Evolutionary conservation across 2,329 filamentous ascomycete genomes (phyloP), one percentile per base, ranked within the genome.

Genomic region (Colletotrichum truncatum): DNA sequence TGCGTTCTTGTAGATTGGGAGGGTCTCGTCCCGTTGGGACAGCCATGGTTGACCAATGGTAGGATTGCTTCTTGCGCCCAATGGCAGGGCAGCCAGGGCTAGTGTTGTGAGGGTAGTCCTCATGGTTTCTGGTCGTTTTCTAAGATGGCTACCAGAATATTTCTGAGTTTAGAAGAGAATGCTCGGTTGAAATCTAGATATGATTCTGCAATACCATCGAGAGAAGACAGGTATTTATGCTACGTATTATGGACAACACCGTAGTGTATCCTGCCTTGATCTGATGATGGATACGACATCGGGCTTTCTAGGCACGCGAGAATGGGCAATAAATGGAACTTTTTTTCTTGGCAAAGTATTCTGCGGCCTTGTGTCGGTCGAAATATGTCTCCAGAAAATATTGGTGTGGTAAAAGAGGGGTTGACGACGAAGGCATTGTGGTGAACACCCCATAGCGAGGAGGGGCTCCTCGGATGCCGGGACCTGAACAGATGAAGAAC

Each of bases 1-100:
- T 1, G 78, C 71, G 72, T 81, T 69, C n/a, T 56, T 65, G 52
- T 73, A 73, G 14, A 67, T 23, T 6, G 61, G 65, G 0, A 66
- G 25, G 9, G 62, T 12, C 3, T 65, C 26, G 1, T 55, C 41
- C 3, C 49, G 41, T 28, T 26, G 34, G 11, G 26, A 16, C 14
- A 65, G 48, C 12, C 25, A n/a, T 7, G 25, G 16, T 2, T n/a
- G 10, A 10, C 2, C 28, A 1, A 21, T 12, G 3, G 41, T 26
- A 3, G 26, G 45, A 1, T 10, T 49, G 41, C 56, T 61, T 9
- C 6, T 49, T 0, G 34, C 48, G 16, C 21, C 32, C n/a, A 65
- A 10, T 12, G 41, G 41, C 39, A 62, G 14, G 26, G 41, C 4
- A 21, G 56, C 34, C 39, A 65, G 16, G 4, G 56, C 56, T 14